Conservation (phyloP, 495 filamentous ascomycete species). For the Astrothelium subdiscretum region DNA sequence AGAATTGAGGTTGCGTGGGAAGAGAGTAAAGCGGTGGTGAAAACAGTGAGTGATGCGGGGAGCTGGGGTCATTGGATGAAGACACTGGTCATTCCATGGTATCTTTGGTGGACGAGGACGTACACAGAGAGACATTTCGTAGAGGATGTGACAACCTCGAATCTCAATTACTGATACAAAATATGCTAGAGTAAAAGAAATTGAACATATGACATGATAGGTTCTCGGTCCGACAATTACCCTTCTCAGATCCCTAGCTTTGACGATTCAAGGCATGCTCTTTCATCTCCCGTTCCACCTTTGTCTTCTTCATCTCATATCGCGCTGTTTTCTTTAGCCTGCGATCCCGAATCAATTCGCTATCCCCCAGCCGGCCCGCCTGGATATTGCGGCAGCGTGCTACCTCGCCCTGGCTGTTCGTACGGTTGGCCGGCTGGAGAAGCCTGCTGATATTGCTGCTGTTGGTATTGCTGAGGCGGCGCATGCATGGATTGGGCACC, state of each 20-base stretch:
- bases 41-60: slow-evolving; percentile 31
- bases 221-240: neutral
- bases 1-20: slow-evolving; percentile 43
- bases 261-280: too few species aligned
- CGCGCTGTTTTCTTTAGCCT: neutral
- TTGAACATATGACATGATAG: too few species aligned
- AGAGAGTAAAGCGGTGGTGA: slow-evolving; percentile 36
- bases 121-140: slow-evolving; percentile 24
- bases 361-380: neutral
- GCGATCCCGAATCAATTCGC: neutral
- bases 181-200: neutral
- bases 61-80: slow-evolving; percentile 31
- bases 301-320: too few species aligned
- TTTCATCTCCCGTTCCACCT: too few species aligned
- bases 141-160: slow-evolving; percentile 23
- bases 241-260: too few species aligned
- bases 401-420: neutral
- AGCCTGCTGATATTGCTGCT: neutral
- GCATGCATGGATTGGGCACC: neutral
- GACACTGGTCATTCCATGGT: slow-evolving; percentile 27
- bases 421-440: neutral
- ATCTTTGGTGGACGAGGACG: slow-evolving; percentile 22
- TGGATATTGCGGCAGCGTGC: neutral
- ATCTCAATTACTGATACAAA: slow-evolving; percentile 16
- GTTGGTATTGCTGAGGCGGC: neutral